phyloP scores from a whole-genome alignment of 2,329 filamentous ascomycete species.

The Neonectria faginata region DNA sequence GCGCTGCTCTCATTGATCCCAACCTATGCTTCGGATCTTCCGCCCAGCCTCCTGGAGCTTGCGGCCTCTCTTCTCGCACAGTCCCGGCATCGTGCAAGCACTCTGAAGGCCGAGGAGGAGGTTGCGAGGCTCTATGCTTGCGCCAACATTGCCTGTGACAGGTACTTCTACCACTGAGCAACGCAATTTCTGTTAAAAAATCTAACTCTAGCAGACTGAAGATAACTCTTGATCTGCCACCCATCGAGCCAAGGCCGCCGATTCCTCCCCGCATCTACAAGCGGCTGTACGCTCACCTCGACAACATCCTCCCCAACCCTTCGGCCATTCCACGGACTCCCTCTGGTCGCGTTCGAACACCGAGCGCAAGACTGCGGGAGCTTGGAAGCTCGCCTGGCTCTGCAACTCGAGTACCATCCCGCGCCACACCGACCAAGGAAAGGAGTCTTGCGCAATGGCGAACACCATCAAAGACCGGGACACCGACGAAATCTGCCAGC shows the following conservation, averaged over 20 bases:
- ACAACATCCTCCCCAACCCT: conserved; percentile 72
- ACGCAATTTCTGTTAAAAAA: neutral
- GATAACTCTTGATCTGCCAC: conserved; percentile 79
- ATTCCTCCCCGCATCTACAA: conserved; percentile 85
- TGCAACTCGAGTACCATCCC: conserved; percentile 51
- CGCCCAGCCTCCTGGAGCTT: conserved; percentile 76
- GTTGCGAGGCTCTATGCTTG: conserved; percentile 87
- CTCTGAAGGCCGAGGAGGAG: conserved; percentile 86
- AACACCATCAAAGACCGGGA: conserved; percentile 50
- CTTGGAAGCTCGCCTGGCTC: conserved; percentile 43
- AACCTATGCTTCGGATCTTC: conserved; percentile 74
- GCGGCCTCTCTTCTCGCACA: conserved; percentile 81
- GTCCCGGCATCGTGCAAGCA: conserved; percentile 80
- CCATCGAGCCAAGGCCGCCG: conserved; percentile 80
- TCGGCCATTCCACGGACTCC: conserved; percentile 48
- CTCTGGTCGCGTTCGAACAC: conserved; percentile 48
- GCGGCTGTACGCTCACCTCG: conserved; percentile 83
- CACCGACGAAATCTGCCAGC: conserved; percentile 58
- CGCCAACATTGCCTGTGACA: conserved; percentile 89
- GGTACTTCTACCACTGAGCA: conserved; percentile 59
- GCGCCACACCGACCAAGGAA: conserved; percentile 61
- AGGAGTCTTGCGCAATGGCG: conserved; percentile 58
- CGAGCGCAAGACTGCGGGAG: conserved; percentile 49
- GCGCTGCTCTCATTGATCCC: conserved; percentile 80
- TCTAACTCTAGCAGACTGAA: conserved; percentile 69